Base-by-base conservation (phyloP, 306 rosid species). In the Ammopiptanthus mongolicus region DNA sequence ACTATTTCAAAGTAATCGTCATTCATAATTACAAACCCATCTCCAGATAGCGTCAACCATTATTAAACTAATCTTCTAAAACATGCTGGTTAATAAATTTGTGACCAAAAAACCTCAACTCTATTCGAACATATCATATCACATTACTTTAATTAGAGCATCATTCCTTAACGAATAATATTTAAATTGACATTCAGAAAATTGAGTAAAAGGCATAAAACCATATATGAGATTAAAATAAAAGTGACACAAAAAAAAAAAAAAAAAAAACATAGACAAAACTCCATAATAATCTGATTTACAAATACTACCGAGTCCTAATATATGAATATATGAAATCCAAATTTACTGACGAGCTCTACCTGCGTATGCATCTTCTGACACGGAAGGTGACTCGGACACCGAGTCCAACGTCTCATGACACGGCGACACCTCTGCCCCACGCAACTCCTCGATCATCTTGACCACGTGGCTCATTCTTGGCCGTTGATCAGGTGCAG, bases 401-500 rank as follows among this genome's bases (percentile, higher is more conserved):
- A 71, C 85, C 42, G 91, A 87, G 37, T 86, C 93, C 76, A 78
- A 36, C 19, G 79, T 79, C 46, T 87, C 96, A 37, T 79, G 88
- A 51, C 76, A 17, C 46, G 89, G 88, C 1, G 89, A 88, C 50
- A 50, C 86, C 41, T 85, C 85, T 51, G 76, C 78, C 50, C 93
- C 91, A 10, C 90, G 90, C 10, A 93, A 83, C 72, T 93, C 97
- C 52, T 93, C 91, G 0, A 93, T 89, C 92, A 88, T 84, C 83
- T 83, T 91, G 11, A 87, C 88, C 65, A 91, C 98, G 28, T 91
- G 96, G 94, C 84, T 78, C 92, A 91, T 88, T 55, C 3, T 87
- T 5, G 97, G 97, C 64, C 98, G 92, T 80, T 86, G 92, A 81
- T 93, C 88, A 12, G 97, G 92, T 17, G 63, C 39, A 0, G 70